Conservation (phyloP, 495 filamentous ascomycete genomes). For the Paragyromitra xinjiangensis region DNA sequence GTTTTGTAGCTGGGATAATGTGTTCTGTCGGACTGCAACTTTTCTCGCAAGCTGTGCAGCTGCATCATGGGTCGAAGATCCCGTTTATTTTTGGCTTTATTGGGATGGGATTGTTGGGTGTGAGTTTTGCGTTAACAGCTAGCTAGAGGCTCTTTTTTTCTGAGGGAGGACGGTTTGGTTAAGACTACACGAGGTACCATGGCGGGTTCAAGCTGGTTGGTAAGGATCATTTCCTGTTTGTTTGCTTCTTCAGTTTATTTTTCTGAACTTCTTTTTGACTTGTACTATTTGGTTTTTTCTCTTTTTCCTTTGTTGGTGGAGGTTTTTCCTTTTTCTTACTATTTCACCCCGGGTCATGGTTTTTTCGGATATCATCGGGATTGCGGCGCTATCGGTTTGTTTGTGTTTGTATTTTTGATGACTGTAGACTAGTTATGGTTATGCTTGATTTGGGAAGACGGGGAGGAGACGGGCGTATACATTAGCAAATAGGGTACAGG, state of each 20-base stretch:
- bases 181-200: not conserved
- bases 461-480: not conserved
- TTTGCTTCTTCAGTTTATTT: not conserved
- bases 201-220: not conserved
- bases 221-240: not conserved
- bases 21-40: slow-evolving; percentile 87
- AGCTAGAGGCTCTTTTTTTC: not conserved
- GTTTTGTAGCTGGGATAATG: slow-evolving; percentile 80
- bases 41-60: slow-evolving; percentile 81
- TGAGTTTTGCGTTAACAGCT: slow-evolving; percentile 85
- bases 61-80: slow-evolving; percentile 80
- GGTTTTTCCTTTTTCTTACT: not conserved
- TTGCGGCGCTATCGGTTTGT: slow-evolving; percentile 12
- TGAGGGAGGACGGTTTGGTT: not conserved
- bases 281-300: not conserved
- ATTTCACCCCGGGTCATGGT: not conserved
- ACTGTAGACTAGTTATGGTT: slow-evolving; percentile 9
- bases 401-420: not conserved
- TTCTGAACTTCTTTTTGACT: not conserved
- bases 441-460: not conserved
- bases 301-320: not conserved
- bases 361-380: slow-evolving; percentile 4
- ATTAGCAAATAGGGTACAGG: not conserved
- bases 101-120: slow-evolving; percentile 87
- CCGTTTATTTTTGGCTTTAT: slow-evolving; percentile 86